Conservation (phyloP, 2,329 filamentous ascomycete species). For the Akanthomyces lecanii region DNA sequence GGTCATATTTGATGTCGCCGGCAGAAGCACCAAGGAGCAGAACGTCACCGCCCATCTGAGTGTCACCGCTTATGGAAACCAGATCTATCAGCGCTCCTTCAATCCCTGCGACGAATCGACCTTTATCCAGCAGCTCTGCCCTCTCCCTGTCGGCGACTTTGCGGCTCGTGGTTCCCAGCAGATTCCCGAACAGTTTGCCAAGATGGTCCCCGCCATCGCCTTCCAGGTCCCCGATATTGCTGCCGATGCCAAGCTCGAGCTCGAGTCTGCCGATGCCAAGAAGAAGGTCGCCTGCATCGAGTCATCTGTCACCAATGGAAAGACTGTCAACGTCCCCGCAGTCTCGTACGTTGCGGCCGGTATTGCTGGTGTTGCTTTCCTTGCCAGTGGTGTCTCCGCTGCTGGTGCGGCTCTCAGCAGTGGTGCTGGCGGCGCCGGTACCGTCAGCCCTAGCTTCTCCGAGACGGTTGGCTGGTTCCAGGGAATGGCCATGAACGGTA, state of each 20-base stretch:
- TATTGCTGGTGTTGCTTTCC: conserved; percentile 77
- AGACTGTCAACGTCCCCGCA: conserved; percentile 68
- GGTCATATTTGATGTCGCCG: conserved; percentile 76
- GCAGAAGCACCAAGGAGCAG: conserved; percentile 66
- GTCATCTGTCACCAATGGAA: conserved; percentile 80
- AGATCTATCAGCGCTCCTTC: conserved; percentile 75
- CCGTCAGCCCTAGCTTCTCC: conserved; percentile 76
- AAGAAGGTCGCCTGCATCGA: conserved; percentile 75
- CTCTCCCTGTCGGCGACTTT: conserved; percentile 74
- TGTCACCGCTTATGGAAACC: conserved; percentile 78
- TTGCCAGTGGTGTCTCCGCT: conserved; percentile 68
- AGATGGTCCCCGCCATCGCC: conserved; percentile 78
- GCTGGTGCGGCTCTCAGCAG: conserved; percentile 56
- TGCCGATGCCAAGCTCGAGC: conserved; percentile 73
- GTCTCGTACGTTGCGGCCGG: conserved; percentile 82
- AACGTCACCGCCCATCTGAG: conserved; percentile 75
- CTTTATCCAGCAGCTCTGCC: conserved; percentile 72
- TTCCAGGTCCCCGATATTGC: conserved; percentile 89
- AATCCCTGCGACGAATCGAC: conserved; percentile 72
- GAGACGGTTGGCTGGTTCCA: conserved; percentile 91
- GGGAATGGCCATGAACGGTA: conserved; percentile 89
- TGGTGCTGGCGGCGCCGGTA: conserved; percentile 54
- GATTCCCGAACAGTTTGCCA: conserved; percentile 67
- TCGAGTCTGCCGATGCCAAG: conserved; percentile 58
- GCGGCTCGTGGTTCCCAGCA: conserved; percentile 65